Base-by-base conservation (phyloP, 352 stramenopile species). In the Phytophthora pisi region DNA sequence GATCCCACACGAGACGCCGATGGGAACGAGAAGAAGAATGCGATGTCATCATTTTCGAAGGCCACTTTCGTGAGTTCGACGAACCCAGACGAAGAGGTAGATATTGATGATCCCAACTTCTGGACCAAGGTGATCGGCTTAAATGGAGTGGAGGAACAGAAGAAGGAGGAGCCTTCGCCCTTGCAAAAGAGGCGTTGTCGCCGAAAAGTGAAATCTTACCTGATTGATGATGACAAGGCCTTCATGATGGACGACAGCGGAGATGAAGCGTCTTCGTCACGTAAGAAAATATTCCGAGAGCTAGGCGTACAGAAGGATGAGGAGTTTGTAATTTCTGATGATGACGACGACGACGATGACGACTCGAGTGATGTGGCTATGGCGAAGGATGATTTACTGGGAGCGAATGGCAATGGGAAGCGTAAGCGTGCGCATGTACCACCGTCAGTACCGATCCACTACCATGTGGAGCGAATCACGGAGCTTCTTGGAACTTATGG, bases 51-150 rank as follows among this genome's bases (percentile, higher is more conserved):
- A 0, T 98, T 98, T 52, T 97, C 91, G 0, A 98, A 97, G 61
- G 94, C 94, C 1, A 97, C 89, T 23, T 98, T 98, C 61, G 90
- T 98, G 51, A 94, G 82, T 40, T 97, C 91, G 1, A 65, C 80
- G 2, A 93, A 96, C 56, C 86, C 90, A 6, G 86, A 97, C 46
- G 86, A 93, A 42, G 77, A 95, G 56, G 90, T 98, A 7, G 93
- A 96, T 40, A 64, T 98, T 28, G 90, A 98, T 58, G 94, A 98
- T 57, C 94, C 94, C 0, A 93, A 98, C 55, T 98, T 98, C 62
- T 98, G 94, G 94, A 97, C 86, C 20, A 98, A 98, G 61, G 89
- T 97, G 1, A 87, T 98, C 30, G 94, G 94, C 0, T 66, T 98
- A 8, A 88, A 97, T 53, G 84, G 70, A 13, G 76, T 88, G 8